phyloP scores from a whole-genome alignment of 306 rosid genomes.

The Carpinus viminea region DNA sequence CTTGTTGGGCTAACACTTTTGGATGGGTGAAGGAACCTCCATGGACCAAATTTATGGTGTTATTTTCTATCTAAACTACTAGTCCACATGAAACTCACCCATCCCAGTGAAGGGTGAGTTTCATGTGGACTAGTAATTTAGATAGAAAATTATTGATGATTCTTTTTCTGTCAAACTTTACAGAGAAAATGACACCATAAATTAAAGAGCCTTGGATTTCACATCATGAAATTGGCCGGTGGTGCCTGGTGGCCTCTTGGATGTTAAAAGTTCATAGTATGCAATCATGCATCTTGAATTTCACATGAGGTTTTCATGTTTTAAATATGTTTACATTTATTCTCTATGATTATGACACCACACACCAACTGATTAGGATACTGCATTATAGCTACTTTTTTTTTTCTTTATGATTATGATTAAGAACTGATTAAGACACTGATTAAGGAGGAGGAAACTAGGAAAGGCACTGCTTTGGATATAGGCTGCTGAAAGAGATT shows the following conservation, averaged over 20 bases:
- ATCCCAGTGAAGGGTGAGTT: too few species aligned
- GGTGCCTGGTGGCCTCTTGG: neutral
- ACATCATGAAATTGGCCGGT: neutral
- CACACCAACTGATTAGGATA: neutral
- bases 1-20: too few species aligned
- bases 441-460: too few species aligned
- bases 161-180: too few species aligned
- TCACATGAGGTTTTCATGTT: neutral
- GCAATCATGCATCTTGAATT: neutral
- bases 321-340: neutral
- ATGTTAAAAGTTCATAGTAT: neutral
- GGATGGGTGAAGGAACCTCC: too few species aligned
- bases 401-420: neutral
- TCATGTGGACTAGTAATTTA: too few species aligned
- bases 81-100: too few species aligned
- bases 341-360: neutral
- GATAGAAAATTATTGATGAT: too few species aligned
- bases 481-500: neutral
- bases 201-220: too few species aligned
- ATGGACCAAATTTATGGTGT: too few species aligned
- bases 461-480: neutral
- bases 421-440: neutral
- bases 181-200: neutral
- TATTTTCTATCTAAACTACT: too few species aligned
- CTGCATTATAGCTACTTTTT: neutral